Conservation (phyloP, 805 yeast species). For the Saturnispora hagleri region DNA sequence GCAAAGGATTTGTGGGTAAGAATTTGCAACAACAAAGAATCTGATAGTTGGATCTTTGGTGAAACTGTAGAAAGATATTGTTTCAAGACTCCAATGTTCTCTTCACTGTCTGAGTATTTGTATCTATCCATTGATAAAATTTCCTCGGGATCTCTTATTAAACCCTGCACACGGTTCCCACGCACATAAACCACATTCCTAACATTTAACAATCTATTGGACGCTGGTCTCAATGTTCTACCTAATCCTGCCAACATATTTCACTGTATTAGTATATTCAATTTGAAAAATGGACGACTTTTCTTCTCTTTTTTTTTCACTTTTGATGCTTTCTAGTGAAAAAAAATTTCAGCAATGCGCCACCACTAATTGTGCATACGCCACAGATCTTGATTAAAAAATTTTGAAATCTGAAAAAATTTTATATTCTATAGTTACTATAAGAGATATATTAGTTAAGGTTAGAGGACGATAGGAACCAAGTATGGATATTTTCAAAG, state of each 20-base stretch:
- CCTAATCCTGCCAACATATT: background rate
- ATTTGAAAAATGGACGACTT: background rate
- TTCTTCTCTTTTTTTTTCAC: background rate
- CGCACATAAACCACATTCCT: conserved; percentile 33
- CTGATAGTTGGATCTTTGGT: conserved; percentile 40
- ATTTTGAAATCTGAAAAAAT: conserved; percentile 3
- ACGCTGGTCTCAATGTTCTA: background rate
- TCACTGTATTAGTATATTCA: background rate
- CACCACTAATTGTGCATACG: background rate
- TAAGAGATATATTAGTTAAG: background rate
- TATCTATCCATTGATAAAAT: conserved; percentile 43
- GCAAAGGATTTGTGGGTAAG: conserved; percentile 93
- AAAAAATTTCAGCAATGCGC: background rate
- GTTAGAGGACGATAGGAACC: background rate
- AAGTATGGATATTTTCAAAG: conserved; percentile 79
- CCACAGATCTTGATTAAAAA: background rate
- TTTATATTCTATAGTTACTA: background rate
- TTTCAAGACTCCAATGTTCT: conserved; percentile 42
- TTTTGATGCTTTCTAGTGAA: background rate
- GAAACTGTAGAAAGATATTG: conserved; percentile 30
- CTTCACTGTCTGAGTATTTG: conserved; percentile 42
- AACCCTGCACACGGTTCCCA: conserved; percentile 57
- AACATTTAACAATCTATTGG: background rate
- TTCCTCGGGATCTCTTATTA: conserved; percentile 61
- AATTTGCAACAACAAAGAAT: conserved; percentile 64